Base-by-base conservation (phyloP, 176 grass and related monocot species). In the Zoysia pacifica region DNA sequence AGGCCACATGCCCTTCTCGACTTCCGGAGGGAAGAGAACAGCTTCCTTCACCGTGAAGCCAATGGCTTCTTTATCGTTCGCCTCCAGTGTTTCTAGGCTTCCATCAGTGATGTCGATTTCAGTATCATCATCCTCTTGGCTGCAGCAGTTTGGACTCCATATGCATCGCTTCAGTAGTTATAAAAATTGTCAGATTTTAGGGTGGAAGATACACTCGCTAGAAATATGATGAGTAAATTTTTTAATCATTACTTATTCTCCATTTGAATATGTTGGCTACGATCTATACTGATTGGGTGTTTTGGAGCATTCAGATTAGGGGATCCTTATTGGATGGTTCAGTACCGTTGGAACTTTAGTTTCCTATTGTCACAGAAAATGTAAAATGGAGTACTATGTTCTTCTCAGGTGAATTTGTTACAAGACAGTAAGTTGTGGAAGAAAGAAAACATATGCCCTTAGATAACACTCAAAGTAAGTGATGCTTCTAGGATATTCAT, bases 1-100 rank as follows among this genome's bases (percentile, higher is more conserved):
- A 7, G 91, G 91, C 91, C 94, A 97, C 81, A 79, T 91, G 77
- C 94, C 91, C 84, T 85, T 93, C 71, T 93, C 91, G 53, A 91
- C 91, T 67, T 97, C 94, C 14, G 91, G 94, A 11, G 94, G 91
- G 53, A 94, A 97, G 61, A 97, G 82, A 69, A 91, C 89, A 52
- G 94, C 94, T 76, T 91, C 87, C 81, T 97, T 94, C 78, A 97
- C 94, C 2, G 79, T 88, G 69, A 97, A 88, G 35, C 94, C 94
- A 68, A 91, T 88, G 53, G 89, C 73, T 70, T 85, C 78, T 28
- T 28, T 28, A 1, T 83, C 70, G 5, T 76, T 89, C 45, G 54
- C 39, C 37, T 68, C 45, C 49, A 63, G 69, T 2, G 73, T 76
- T 9, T 67, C 63, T 20, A 68, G 11, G 37, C 49, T 64, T 61